A percentile compares a stretch with the other conserved stretches of the same genome.
Evolutionary conservation across 2,329 filamentous ascomycete genomes (phyloP).

Genomic region (Talaromyces sp.): DNA sequence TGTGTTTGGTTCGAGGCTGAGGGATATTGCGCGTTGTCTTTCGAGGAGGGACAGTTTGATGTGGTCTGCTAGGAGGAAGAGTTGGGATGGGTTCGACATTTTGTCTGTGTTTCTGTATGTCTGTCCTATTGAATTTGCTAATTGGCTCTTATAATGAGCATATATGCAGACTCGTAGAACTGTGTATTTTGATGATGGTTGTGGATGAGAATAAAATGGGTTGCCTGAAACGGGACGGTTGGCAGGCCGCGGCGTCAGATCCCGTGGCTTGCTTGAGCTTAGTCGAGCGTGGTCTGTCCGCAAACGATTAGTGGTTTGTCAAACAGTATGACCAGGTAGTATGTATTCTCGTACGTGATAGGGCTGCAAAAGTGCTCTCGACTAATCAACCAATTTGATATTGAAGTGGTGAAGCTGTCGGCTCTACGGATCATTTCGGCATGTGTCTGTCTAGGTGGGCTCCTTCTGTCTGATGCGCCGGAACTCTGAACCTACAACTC

Average conservation of each 20-base stretch:
- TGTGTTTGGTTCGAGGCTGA: slow-evolving; percentile 70
- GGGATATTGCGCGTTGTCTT: slow-evolving; percentile 74
- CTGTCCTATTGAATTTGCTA: background rate
- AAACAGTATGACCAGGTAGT: background rate
- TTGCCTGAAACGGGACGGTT: slow-evolving; percentile 12
- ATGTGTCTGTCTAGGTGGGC: background rate
- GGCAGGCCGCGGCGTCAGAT: background rate
- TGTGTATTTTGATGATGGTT: background rate
- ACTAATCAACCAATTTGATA: background rate
- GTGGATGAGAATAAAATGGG: slow-evolving; percentile 1
- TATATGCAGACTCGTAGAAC: too few relatives aligned
- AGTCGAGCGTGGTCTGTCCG: slow-evolving; percentile 1
- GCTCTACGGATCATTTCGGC: slow-evolving; percentile 1
- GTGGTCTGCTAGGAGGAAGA: slow-evolving; percentile 91
- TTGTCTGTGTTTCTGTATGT: background rate
- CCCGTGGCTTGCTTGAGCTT: slow-evolving; percentile 6
- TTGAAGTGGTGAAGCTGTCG: background rate
- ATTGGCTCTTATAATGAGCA: background rate
- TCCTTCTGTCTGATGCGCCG: slow-evolving; percentile 3
- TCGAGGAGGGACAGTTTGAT: slow-evolving; percentile 94
- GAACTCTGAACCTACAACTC: background rate
- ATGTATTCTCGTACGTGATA: background rate
- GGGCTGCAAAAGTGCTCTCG: background rate
- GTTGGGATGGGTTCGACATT: slow-evolving; percentile 60
- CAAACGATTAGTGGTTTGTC: background rate